Evolutionary conservation across 2,329 filamentous ascomycete species (phyloP).

Genomic region (Paradendryphiella salina): DNA sequence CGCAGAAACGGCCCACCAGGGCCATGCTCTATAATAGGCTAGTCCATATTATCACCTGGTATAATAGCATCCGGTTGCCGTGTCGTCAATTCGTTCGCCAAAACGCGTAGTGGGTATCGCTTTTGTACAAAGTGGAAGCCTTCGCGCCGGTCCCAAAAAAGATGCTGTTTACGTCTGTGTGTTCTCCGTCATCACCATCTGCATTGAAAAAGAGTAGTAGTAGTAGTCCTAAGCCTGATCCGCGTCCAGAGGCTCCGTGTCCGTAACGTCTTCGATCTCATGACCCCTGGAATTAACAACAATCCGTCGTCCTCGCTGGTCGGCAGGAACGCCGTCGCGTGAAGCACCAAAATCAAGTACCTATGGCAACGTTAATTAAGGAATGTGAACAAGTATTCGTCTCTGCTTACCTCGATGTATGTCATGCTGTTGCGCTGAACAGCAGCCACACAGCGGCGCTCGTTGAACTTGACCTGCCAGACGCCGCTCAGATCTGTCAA

Average conservation of each 20-base stretch:
- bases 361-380: slow-evolving; percentile 54
- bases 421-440: slow-evolving; percentile 91
- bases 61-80: slow-evolving; percentile 9
- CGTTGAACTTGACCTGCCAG: slow-evolving; percentile 98
- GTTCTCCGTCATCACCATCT: neutral
- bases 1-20: slow-evolving; percentile 1
- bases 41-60: slow-evolving; percentile 6
- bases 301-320: slow-evolving; percentile 78
- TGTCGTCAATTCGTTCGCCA: slow-evolving; percentile 22
- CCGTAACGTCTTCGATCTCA: slow-evolving; percentile 43
- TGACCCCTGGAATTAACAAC: slow-evolving; percentile 52
- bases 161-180: slow-evolving; percentile 4
- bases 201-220: neutral
- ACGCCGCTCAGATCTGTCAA: slow-evolving; percentile 94
- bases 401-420: slow-evolving; percentile 76
- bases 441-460: slow-evolving; percentile 90
- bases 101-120: slow-evolving; percentile 38
- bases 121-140: slow-evolving; percentile 32
- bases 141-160: slow-evolving; percentile 21
- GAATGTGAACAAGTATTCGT: too few relatives aligned
- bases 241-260: slow-evolving; percentile 38
- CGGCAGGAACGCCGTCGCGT: slow-evolving; percentile 78
- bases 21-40: slow-evolving; percentile 4
- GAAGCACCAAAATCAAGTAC: slow-evolving; percentile 96
- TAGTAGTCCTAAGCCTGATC: slow-evolving; percentile 25